Evolutionary conservation across 148 eudicot genomes (phyloP).

Genomic region (Heliamphora exappendiculata): DNA sequence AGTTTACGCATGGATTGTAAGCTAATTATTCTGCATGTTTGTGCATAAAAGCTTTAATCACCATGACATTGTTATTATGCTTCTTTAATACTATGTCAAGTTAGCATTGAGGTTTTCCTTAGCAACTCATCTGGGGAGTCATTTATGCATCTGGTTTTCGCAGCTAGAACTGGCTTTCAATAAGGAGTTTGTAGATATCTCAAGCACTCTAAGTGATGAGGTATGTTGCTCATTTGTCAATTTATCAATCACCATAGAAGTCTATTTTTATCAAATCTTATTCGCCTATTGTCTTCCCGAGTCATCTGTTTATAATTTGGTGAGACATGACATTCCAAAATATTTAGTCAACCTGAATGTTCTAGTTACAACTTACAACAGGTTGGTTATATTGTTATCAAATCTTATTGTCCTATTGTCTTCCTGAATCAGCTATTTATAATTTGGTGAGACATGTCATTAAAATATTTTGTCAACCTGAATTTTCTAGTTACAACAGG

Average conservation of each 20-base stretch:
- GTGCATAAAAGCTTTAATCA: neutral
- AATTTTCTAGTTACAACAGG: neutral
- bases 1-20: neutral
- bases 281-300: neutral
- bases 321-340: no score
- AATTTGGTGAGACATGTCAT: neutral
- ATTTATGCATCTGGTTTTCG: conserved; percentile 15
- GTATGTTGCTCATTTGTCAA: conserved; percentile 29
- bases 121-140: neutral
- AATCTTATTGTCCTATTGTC: conserved; percentile 1
- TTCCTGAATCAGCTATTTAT: neutral
- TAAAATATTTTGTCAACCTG: neutral
- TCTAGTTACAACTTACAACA: neutral
- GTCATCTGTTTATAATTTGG: neutral
- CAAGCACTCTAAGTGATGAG: conserved; percentile 55
- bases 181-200: conserved; percentile 55
- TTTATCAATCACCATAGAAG: neutral
- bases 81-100: neutral
- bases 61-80: neutral
- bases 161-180: conserved; percentile 85
- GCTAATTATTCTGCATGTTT: neutral
- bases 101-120: neutral
- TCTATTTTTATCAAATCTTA: neutral
- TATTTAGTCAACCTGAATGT: neutral
- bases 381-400: neutral